Base-by-base conservation (phyloP, 345 rosid genomes). In the Adansonia digitata region DNA sequence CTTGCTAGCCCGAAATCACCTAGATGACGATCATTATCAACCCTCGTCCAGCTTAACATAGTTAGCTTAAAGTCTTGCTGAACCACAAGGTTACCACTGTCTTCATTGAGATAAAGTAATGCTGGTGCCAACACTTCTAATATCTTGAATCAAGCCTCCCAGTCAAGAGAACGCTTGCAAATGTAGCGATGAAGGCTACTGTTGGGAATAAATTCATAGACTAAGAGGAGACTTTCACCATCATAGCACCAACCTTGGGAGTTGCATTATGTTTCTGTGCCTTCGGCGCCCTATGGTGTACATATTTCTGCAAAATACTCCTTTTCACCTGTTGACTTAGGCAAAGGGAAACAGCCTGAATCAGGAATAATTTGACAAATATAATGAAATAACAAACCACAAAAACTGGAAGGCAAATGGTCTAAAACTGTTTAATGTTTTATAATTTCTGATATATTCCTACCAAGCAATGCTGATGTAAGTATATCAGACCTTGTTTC, bases 161-260 rank as follows among this genome's bases (percentile, higher is more conserved):
- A 86, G 12, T 73, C 80, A 0, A 81, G 81, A 69, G 22, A 57
- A 1, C 22, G 5, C 75, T 72, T 83, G 53, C 86, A 81, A 0
- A 82, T 81, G 74, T 61, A 83, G 49, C 71, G 81, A 67, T 85
- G 86, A 12, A 85, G 88, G 83, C 86, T 81, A 6, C 86, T 82
- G 2, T 84, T 86, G 43, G 75, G 48, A 85, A 84, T 84, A 72
- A 78, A 83, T 63, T 81, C 82, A 15, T 84, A 86, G 56, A 86
- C 82, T 29, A 84, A 27, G 17, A 86, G 81, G 29, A 82, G 85
- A 27, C 80, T 76, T 46, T 78, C 66, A 0, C 79, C 75, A 65
- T 85, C 84, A 49, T 81, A 83, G 57, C 86, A 85, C 86, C 90
- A 85, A n/a, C 2, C 86, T 86, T 52, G 53, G 83, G 45, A 87